A percentile compares a stretch with the other conserved stretches of the same genome.
phyloP scores from a whole-genome alignment of 257 asterid genomes.

The Apocynum venetum region DNA sequence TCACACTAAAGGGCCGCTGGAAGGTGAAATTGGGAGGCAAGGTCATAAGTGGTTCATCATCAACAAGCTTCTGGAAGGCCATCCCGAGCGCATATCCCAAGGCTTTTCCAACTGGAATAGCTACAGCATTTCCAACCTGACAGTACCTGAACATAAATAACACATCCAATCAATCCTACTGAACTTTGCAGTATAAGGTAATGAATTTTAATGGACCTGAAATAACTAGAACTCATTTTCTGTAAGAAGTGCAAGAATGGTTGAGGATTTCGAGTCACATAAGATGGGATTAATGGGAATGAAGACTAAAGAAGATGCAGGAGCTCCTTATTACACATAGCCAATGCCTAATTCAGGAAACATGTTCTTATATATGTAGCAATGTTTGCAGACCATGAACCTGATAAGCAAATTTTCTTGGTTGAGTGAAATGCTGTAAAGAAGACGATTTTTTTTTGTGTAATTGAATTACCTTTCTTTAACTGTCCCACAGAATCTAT shows the following conservation, averaged over 20 bases:
- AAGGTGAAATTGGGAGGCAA: slow-evolving; percentile 59
- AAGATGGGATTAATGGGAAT: too few species aligned
- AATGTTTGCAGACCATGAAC: background rate
- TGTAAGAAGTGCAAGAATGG: too few species aligned
- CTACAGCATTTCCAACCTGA: slow-evolving; percentile 83
- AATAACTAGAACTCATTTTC: too few species aligned
- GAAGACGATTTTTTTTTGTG: background rate
- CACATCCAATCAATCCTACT: background rate
- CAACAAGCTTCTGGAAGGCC: slow-evolving; percentile 54
- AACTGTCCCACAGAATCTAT: slow-evolving; percentile 57
- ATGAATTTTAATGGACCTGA: background rate
- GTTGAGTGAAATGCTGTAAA: background rate
- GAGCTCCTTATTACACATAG: too few species aligned
- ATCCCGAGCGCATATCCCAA: slow-evolving; percentile 70
- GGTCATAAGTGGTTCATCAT: slow-evolving; percentile 50
- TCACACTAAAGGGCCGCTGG: slow-evolving; percentile 25
- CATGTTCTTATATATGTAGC: too few species aligned
- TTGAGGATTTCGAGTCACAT: too few species aligned
- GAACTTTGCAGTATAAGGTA: background rate
- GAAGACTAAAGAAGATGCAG: too few species aligned
- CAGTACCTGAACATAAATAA: slow-evolving; percentile 36
- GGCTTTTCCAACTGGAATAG: slow-evolving; percentile 71
- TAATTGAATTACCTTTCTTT: slow-evolving; percentile 39
- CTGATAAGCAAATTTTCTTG: background rate
- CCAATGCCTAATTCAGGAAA: too few species aligned